Evolutionary conservation across 176 grass and related monocot species (phyloP).

Genomic region (Eragrostis curvula): DNA sequence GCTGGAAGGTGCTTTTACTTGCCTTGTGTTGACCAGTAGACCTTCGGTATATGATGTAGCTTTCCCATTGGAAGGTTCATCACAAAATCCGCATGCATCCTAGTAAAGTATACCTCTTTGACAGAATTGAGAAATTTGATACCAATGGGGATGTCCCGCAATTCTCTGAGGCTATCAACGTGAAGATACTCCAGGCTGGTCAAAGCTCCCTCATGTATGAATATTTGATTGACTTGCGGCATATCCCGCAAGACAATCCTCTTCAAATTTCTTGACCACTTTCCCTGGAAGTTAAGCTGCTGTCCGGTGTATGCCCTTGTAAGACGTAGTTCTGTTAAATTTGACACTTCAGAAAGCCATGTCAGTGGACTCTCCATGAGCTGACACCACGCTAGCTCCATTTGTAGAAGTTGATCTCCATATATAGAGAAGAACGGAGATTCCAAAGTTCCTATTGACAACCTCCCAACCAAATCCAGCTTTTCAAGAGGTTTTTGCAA

Average conservation of each 20-base stretch:
- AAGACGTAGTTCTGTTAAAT: constrained; percentile 32
- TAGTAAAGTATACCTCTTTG: constrained; percentile 35
- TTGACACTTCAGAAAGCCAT: constrained; percentile 30
- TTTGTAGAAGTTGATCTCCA: not conserved
- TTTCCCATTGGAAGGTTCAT: constrained; percentile 16
- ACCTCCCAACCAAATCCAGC: constrained; percentile 16
- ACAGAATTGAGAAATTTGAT: constrained; percentile 32
- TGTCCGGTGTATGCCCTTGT: constrained; percentile 28
- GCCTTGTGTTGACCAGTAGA: constrained; percentile 8
- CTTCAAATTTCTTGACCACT: constrained; percentile 39
- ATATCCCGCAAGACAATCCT: constrained; percentile 7
- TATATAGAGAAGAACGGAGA: constrained; percentile 31
- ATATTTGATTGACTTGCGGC: constrained; percentile 37
- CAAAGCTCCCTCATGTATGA: constrained; percentile 39
- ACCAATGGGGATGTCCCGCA: constrained; percentile 43
- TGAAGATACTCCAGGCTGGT: constrained; percentile 30
- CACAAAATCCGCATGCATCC: constrained; percentile 43
- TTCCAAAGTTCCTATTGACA: constrained; percentile 36
- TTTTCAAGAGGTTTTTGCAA: constrained; percentile 32
- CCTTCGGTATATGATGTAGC: constrained; percentile 15
- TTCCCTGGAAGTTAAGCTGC: constrained; percentile 4
- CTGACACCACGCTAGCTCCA: constrained; percentile 40
- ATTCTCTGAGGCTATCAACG: constrained; percentile 29
- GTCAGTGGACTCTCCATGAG: not conserved
- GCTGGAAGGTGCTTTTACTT: not conserved